Percentiles rank a stretch among this genome's conserved stretches.
These are phyloP conservation scores for maize (Zea mays) DNA, from an alignment of 176 grass and related monocot species.

Conservation along the genomic window Zm-B73-REFERENCE-NAM-5.0 NC_050100.1:6753501-6754000, in stretches of 20 bases:
- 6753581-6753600: slow-evolving; percentile 95
- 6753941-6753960: neutral
- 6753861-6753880: slow-evolving; percentile 1
- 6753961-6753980: neutral
- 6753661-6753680: slow-evolving; percentile 24
- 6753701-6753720: slow-evolving; percentile 6
- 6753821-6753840: neutral
- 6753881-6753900: neutral
- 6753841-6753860: neutral
- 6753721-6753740: neutral
- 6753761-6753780: neutral
- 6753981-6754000: neutral
- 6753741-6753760: slow-evolving; percentile 17
- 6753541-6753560: slow-evolving; percentile 63
- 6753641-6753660: neutral
- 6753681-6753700: slow-evolving; percentile 12
- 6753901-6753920: neutral
- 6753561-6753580: slow-evolving; percentile 75
- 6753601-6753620: slow-evolving; percentile 94
- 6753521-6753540: slow-evolving; percentile 31
- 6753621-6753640: slow-evolving; percentile 29
- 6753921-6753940: neutral
- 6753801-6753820: neutral
- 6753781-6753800: neutral
- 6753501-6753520: slow-evolving; percentile 15